A percentile compares a stretch with the other conserved stretches of the same genome.
Conservation (phyloP, 495 filamentous ascomycete species). For the Elaphomyces granulatus region DNA sequence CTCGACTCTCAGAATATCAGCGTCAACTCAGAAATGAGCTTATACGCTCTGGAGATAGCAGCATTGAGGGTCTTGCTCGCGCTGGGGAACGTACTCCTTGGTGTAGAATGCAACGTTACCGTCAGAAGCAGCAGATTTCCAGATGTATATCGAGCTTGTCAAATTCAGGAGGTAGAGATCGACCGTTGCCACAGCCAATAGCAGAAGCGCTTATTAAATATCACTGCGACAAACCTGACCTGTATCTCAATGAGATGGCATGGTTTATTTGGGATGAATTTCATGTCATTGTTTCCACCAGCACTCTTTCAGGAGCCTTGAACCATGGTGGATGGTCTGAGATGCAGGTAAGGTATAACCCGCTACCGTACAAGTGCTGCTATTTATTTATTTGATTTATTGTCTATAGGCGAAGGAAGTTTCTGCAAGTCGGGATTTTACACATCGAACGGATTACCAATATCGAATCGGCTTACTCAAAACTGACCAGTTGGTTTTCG, state of each 20-base stretch:
- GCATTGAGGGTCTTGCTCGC: not conserved
- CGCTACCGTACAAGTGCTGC: not conserved
- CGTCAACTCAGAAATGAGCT: not conserved
- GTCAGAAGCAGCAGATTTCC: not conserved
- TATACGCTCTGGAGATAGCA: not conserved
- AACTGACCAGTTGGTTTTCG: slow-evolving; percentile 17
- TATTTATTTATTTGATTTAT: not conserved
- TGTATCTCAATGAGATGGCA: slow-evolving; percentile 12
- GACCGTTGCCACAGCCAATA: slow-evolving; percentile 14
- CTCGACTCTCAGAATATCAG: not conserved
- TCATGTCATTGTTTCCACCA: slow-evolving; percentile 9
- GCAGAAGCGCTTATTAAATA: slow-evolving; percentile 18
- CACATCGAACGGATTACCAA: slow-evolving; percentile 22
- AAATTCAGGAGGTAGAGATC: slow-evolving; percentile 12
- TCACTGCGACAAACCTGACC: slow-evolving; percentile 8
- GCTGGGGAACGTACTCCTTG: not conserved
- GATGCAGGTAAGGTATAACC: slow-evolving; percentile 10
- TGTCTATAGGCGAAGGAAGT: slow-evolving; percentile 11
- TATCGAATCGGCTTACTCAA: slow-evolving; percentile 16
- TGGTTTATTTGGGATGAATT: slow-evolving; percentile 23
- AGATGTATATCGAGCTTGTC: not conserved
- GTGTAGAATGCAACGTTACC: not conserved
- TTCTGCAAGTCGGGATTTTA: slow-evolving; percentile 11
- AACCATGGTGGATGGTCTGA: slow-evolving; percentile 14
- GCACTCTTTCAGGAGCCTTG: slow-evolving; percentile 15